Evolutionary conservation across 2,329 filamentous ascomycete genomes (phyloP).

Genomic region (Microdochium paspali): DNA sequence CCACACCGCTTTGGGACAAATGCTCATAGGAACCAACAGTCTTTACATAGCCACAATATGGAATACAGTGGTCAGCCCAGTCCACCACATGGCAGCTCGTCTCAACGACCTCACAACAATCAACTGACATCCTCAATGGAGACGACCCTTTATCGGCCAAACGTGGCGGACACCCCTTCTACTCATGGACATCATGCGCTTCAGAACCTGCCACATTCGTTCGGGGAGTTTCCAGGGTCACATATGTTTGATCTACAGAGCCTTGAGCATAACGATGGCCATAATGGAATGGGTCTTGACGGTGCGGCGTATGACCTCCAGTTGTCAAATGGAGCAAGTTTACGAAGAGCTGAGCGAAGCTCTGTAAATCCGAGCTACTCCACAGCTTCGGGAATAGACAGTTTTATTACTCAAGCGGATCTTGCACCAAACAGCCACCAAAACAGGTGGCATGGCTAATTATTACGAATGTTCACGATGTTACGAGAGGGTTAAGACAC

Average conservation of each 20-base stretch:
- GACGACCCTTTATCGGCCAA: slow-evolving; percentile 1
- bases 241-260: background rate
- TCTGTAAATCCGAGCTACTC: background rate
- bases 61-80: too few relatives aligned
- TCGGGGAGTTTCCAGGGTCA: background rate
- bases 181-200: background rate
- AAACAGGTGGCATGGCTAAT: background rate
- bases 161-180: slow-evolving; percentile 5
- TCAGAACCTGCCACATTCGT: background rate
- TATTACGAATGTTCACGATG: background rate
- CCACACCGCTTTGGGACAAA: too few relatives aligned
- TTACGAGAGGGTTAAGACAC: background rate
- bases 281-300: background rate
- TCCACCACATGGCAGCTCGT: too few relatives aligned
- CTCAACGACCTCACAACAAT: too few relatives aligned
- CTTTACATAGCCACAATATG: too few relatives aligned
- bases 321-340: background rate
- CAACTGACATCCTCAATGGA: too few relatives aligned
- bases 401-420: background rate
- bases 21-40: too few relatives aligned
- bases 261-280: background rate
- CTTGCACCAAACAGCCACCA: background rate
- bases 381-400: background rate
- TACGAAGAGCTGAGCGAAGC: background rate
- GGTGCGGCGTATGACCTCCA: background rate